These are phyloP conservation scores for Coniochaeta pulveracea DNA, from an alignment of 2,329 filamentous ascomycete genomes.

Conservation along the genomic window DNA sequence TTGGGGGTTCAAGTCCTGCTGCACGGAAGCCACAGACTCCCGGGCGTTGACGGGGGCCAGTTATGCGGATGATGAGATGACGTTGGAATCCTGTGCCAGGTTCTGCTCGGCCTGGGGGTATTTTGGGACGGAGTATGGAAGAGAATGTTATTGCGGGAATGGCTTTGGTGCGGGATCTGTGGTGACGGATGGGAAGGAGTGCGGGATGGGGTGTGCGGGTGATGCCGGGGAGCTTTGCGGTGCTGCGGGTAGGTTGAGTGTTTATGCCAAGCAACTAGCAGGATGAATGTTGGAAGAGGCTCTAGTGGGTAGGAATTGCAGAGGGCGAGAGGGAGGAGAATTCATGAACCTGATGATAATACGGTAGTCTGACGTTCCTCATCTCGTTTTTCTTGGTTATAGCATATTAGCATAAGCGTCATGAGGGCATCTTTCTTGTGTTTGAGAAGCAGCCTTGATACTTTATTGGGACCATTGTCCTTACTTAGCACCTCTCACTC, in stretches of 20 bases:
- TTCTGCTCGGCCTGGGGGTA: slow-evolving; percentile 28
- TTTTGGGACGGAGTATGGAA: slow-evolving; percentile 29
- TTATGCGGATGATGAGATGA: slow-evolving; percentile 36
- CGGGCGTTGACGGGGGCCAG: slow-evolving; percentile 30
- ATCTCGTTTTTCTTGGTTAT: too few species aligned
- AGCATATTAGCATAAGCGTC: too few species aligned
- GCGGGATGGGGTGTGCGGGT: slow-evolving; percentile 28
- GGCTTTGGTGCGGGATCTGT: slow-evolving; percentile 16
- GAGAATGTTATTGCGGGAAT: slow-evolving; percentile 30
- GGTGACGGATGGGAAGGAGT: slow-evolving; percentile 20
- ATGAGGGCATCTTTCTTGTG: too few species aligned
- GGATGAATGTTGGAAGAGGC: too few species aligned
- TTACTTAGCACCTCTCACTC: too few species aligned
- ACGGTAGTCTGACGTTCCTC: too few species aligned
- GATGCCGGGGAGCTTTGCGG: slow-evolving; percentile 26
- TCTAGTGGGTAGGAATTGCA: too few species aligned
- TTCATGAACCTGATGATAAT: too few species aligned
- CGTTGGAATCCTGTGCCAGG: slow-evolving; percentile 31
- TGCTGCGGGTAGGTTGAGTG: slow-evolving; percentile 23
- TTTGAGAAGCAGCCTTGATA: too few species aligned
- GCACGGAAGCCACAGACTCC: slow-evolving; percentile 28
- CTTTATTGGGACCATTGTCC: too few species aligned
- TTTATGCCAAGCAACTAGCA: slow-evolving; percentile 7
- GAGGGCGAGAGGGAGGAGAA: too few species aligned
- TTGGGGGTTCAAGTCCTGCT: slow-evolving; percentile 25